Percentiles rank a stretch among this genome's conserved stretches.
These are phyloP conservation scores for Phytophthora tentaculata DNA, from an alignment of 352 stramenopile species.

Conservation along the genomic window DNA sequence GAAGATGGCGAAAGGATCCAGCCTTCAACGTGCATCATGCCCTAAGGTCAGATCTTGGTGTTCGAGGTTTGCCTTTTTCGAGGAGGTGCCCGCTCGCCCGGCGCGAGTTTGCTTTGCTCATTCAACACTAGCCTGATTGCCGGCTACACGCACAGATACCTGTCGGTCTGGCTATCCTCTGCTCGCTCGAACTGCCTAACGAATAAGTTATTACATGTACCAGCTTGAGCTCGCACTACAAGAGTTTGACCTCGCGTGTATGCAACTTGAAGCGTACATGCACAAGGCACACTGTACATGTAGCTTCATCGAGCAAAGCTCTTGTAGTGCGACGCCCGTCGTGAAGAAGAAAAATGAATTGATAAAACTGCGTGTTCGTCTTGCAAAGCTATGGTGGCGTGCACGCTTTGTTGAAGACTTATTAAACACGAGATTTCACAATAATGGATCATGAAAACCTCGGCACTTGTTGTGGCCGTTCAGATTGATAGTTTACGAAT, in stretches of 20 bases:
- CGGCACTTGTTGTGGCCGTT: slow-evolving; percentile 1
- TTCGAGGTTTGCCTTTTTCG: background rate
- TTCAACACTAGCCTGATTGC: slow-evolving; percentile 11
- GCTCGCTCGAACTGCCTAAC: background rate
- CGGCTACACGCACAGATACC: too few species aligned
- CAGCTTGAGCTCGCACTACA: background rate
- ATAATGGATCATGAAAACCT: slow-evolving; percentile 13
- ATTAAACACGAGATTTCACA: slow-evolving; percentile 8
- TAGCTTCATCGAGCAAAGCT: slow-evolving; percentile 16
- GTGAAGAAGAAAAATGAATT: slow-evolving; percentile 4
- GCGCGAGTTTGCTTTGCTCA: slow-evolving; percentile 12
- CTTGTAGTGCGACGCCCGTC: background rate
- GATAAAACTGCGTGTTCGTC: slow-evolving; percentile 23
- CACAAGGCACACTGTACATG: too few species aligned
- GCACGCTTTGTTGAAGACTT: background rate
- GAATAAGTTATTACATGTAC: background rate
- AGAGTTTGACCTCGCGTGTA: background rate
- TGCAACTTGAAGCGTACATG: slow-evolving; percentile 15
- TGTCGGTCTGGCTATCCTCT: too few species aligned
- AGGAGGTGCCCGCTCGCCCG: background rate
- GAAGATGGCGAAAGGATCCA: slow-evolving; percentile 3
- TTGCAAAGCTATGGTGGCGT: slow-evolving; percentile 29
- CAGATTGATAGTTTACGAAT: slow-evolving; percentile 46
- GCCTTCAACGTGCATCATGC: slow-evolving; percentile 28
- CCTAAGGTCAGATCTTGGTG: slow-evolving; percentile 13